phyloP scores from a whole-genome alignment of 345 rosid species.

The Bruguiera sexangula region DNA sequence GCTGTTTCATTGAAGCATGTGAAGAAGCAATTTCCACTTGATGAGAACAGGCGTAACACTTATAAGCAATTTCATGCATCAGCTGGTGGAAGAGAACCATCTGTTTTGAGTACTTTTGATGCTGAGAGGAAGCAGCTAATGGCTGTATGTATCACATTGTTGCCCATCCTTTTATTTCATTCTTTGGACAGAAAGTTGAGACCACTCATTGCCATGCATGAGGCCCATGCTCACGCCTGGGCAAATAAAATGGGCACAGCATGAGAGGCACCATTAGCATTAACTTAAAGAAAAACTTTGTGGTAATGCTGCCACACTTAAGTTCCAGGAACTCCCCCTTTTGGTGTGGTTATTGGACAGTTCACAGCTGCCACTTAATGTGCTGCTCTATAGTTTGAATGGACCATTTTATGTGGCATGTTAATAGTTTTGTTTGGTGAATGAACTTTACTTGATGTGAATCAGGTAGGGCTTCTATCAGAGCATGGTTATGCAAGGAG shows the following conservation, averaged over 20 bases:
- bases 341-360: neutral
- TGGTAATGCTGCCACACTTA: too few species aligned
- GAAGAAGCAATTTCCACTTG: conserved; percentile 17
- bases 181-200: conserved; percentile 12
- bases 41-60: conserved; percentile 29
- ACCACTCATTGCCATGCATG: neutral
- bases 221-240: neutral
- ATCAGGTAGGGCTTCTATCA: conserved; percentile 75
- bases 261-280: neutral
- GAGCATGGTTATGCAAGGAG: conserved; percentile 88
- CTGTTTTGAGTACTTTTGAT: conserved; percentile 26
- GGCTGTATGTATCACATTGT: conserved; percentile 28
- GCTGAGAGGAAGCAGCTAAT: conserved; percentile 38
- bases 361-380: neutral
- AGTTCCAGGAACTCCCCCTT: neutral
- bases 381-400: conserved; percentile 10
- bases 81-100: conserved; percentile 21
- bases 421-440: neutral
- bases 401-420: conserved; percentile 10
- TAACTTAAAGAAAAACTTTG: neutral
- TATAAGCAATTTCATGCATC: conserved; percentile 19
- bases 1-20: conserved; percentile 15
- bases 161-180: conserved; percentile 14
- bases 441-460: conserved; percentile 21
- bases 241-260: neutral